Evolutionary conservation across 352 stramenopile species (phyloP).

Genomic region (Globisporangium splendens): DNA sequence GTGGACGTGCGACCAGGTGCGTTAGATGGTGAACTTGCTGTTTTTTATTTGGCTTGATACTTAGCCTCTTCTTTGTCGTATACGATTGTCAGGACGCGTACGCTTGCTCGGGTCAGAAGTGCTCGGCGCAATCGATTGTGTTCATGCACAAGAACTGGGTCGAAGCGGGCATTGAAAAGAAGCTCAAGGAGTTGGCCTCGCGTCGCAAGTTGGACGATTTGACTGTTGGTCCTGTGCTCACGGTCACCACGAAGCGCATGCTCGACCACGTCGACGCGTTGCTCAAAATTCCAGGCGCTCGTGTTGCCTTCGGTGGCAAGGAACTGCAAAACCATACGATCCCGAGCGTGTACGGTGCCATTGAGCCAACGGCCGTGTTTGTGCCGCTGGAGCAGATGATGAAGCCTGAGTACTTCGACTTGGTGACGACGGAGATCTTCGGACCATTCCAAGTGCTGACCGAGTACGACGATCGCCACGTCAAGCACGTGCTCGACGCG

Average conservation of each 20-base stretch:
- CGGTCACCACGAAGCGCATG: slow-evolving; percentile 95
- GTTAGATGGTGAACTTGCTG: not conserved
- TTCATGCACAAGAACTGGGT: slow-evolving; percentile 98
- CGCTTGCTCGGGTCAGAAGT: slow-evolving; percentile 98
- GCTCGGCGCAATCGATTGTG: slow-evolving; percentile 96
- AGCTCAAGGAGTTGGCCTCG: slow-evolving; percentile 88
- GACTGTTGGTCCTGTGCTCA: slow-evolving; percentile 96
- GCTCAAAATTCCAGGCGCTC: slow-evolving; percentile 91
- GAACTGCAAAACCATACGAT: slow-evolving; percentile 92
- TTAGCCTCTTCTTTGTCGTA: not conserved
- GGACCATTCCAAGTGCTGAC: slow-evolving; percentile 98
- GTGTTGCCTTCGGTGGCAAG: slow-evolving; percentile 95
- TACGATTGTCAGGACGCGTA: slow-evolving; percentile 88
- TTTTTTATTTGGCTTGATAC: not conserved
- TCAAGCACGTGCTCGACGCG: slow-evolving; percentile 89
- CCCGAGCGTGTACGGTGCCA: slow-evolving; percentile 93
- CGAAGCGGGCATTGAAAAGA: slow-evolving; percentile 89
- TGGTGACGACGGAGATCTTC: slow-evolving; percentile 97
- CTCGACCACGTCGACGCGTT: slow-evolving; percentile 91
- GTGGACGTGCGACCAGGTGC: slow-evolving; percentile 95
- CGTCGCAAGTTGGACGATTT: slow-evolving; percentile 92
- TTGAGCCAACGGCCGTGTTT: slow-evolving; percentile 97
- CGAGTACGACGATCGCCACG: slow-evolving; percentile 90
- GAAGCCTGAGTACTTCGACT: slow-evolving; percentile 92
- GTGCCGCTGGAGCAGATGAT: slow-evolving; percentile 96